These are phyloP conservation scores for Saccharum hybrid DNA, from an alignment of 202 grass and related monocot genomes.

Conservation along the genomic window DNA sequence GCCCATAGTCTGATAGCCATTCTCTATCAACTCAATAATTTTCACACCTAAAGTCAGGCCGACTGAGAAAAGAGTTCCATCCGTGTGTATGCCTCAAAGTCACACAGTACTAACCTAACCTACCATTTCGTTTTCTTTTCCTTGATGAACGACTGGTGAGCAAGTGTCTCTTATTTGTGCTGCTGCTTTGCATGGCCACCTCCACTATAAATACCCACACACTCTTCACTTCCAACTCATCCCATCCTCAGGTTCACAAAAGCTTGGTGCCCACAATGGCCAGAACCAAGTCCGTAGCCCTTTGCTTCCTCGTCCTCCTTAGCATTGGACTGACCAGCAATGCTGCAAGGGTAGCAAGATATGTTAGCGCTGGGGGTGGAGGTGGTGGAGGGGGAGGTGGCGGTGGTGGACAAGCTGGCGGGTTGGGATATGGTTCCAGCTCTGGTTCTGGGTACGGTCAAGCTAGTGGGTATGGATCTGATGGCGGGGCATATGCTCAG, in stretches of 20 bases:
- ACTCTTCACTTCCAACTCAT: not conserved
- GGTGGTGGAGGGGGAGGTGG: not conserved
- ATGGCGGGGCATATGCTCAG: no score
- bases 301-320: not conserved
- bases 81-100: no score
- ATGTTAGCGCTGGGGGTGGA: not conserved
- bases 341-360: not conserved
- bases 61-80: no score
- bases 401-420: not conserved
- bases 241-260: not conserved
- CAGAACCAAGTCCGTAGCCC: not conserved
- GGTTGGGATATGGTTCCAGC: no score
- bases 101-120: no score
- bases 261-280: conserved; percentile 4
- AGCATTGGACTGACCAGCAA: not conserved
- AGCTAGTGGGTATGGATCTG: no score
- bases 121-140: not conserved
- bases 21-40: no score
- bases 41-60: no score
- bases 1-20: no score
- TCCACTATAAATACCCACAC: not conserved
- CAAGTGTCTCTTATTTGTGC: no score
- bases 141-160: no score
- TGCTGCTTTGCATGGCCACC: not conserved
- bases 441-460: no score